Conservation (phyloP, 2,329 filamentous ascomycete species). For the Colletotrichum sp. region DNA sequence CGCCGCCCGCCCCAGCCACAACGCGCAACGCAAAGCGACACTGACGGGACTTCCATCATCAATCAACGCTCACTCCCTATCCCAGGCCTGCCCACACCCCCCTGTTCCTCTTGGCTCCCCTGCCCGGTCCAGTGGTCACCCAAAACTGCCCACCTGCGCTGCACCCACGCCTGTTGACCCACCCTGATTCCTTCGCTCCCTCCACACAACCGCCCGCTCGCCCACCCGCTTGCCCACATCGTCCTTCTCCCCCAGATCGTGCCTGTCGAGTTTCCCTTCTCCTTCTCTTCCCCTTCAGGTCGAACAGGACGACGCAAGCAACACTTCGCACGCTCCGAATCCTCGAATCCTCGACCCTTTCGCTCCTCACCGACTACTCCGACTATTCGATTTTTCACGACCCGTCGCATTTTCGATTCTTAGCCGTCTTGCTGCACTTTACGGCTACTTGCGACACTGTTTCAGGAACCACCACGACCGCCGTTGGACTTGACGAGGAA, state of each 20-base stretch:
- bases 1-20: background rate
- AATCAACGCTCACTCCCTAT: background rate
- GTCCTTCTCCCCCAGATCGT: constrained; percentile 20
- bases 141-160: constrained; percentile 7
- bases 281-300: constrained; percentile 2
- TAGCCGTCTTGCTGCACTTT: background rate
- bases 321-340: background rate
- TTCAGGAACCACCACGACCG: constrained; percentile 2
- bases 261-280: constrained; percentile 10
- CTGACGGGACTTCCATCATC: background rate
- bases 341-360: background rate
- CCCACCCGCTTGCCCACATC: constrained; percentile 15
- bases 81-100: constrained; percentile 1
- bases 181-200: constrained; percentile 5
- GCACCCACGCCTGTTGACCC: constrained; percentile 6
- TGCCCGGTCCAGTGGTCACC: background rate
- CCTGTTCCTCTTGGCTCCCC: constrained; percentile 9
- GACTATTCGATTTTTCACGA: background rate
- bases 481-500: background rate
- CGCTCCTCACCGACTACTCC: background rate
- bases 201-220: constrained; percentile 11
- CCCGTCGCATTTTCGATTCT: background rate
- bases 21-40: background rate
- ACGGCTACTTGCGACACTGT: constrained; percentile 10
- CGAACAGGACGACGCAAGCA: constrained; percentile 6